Evolutionary conservation across 495 filamentous ascomycete species (phyloP), one percentile per base, ranked within the genome.

Genomic region (Neurospora sp.): DNA sequence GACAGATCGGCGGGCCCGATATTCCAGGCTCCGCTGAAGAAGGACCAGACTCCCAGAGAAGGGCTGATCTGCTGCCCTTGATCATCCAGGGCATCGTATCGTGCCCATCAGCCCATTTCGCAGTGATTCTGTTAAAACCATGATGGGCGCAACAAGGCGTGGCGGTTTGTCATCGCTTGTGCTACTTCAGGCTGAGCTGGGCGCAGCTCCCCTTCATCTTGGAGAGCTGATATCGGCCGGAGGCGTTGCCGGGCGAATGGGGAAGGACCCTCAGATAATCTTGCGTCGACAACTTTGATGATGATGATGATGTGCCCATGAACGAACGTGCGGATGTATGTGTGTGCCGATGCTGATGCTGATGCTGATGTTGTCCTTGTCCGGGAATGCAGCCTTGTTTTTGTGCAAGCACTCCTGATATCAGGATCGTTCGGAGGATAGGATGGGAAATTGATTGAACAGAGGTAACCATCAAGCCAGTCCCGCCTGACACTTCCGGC

Each of bases 91-190:
- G 54, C 28, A 34, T 66, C 54, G 28, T 66, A 66, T 19, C 15
- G 15, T 34, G 28, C 6, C 28, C 2, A 4, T 15, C 28, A 9
- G 31, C 15, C 54, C 28, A 62, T 62, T 28, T 31, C 13, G 54
- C 54, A 62, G 54, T 62, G 54, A 17, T 31, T 62, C 54, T 31
- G 54, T 31, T 31, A 17, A 8, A 31, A 24, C 54, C 13, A 62
- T 62, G 54, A 31, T 62, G 54, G 54, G 54, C 54, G 54, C 54
- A 62, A 62, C 54, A 62, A 28, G 54, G 54, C 54, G 24, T 62
- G 54, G 54, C 54, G 54, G 54, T 62, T 71, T 21, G 69, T 24
- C 73, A 74, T 74, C 73, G 73, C 73, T 71, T 66, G 73, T 74
- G 42, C 69, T 42, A 74, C 73, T 71, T 15, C 13, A 34, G 54